Conservation (phyloP, 2,329 filamentous ascomycete genomes). For the Sporothrix pseudoabietina region DNA sequence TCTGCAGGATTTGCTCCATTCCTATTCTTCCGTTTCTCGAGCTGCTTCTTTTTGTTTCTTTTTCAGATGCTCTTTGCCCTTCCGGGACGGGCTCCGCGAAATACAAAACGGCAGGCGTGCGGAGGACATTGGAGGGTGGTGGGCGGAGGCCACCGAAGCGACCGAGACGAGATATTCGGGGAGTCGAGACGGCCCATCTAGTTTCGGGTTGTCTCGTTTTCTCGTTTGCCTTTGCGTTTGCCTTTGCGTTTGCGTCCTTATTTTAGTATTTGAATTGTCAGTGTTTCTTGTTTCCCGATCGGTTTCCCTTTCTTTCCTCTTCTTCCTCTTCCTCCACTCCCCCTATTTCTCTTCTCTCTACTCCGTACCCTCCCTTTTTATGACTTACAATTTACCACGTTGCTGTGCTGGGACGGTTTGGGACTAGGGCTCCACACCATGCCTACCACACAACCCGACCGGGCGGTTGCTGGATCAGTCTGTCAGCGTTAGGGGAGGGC, state of each 20-base stretch:
- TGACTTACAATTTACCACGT: background rate
- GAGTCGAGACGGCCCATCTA: background rate
- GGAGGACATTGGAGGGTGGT: background rate
- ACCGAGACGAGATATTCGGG: background rate
- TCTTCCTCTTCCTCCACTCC: background rate
- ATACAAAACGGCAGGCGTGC: slow-evolving; percentile 2
- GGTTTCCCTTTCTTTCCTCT: background rate
- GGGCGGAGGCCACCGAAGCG: background rate
- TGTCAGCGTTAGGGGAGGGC: background rate
- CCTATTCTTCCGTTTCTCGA: background rate
- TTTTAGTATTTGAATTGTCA: slow-evolving; percentile 1
- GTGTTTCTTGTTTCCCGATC: background rate
- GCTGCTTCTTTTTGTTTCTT: background rate
- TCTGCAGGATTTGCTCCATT: background rate
- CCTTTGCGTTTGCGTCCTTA: background rate
- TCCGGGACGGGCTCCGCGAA: background rate
- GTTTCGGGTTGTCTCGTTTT: slow-evolving; percentile 11
- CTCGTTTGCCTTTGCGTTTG: background rate
- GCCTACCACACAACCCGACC: slow-evolving; percentile 9
- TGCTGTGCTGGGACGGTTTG: background rate
- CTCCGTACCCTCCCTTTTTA: background rate
- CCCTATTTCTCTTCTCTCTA: background rate
- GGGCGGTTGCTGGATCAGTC: slow-evolving; percentile 13
- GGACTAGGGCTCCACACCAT: background rate
- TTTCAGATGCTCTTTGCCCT: slow-evolving; percentile 8